A percentile compares a stretch with the other conserved stretches of the same genome.
These are phyloP conservation scores for Neoboletus brunneissimus DNA, from an alignment of 768 basidiomycete species.

Conservation along the genomic window DNA sequence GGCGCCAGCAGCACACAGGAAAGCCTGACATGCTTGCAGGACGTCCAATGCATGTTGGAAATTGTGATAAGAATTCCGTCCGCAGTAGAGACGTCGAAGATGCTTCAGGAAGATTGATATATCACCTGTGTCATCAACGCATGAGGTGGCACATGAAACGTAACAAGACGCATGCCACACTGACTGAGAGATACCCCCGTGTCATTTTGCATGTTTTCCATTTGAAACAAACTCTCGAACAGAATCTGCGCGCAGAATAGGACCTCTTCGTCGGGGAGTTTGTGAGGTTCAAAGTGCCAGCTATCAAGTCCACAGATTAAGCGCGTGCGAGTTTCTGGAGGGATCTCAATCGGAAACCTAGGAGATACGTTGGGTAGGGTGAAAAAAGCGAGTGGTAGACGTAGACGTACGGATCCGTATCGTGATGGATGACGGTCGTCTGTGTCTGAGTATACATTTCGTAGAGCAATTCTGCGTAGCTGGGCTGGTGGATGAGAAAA, in stretches of 20 bases:
- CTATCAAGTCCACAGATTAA: slow-evolving; percentile 67
- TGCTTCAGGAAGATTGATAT: slow-evolving; percentile 79
- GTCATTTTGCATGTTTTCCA: slow-evolving; percentile 66
- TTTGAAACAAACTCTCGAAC: slow-evolving; percentile 81
- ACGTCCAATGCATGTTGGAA: slow-evolving; percentile 97
- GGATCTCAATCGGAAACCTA: slow-evolving; percentile 48
- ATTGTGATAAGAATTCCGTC: slow-evolving; percentile 94
- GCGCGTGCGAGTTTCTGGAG: slow-evolving; percentile 49
- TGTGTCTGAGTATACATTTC: slow-evolving; percentile 84
- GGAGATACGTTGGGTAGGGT: slow-evolving; percentile 15
- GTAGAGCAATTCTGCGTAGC: slow-evolving; percentile 78
- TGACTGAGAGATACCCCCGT: slow-evolving; percentile 57
- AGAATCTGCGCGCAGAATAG: slow-evolving; percentile 78
- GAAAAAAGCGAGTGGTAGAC: background rate
- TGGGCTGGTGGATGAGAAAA: slow-evolving; percentile 28
- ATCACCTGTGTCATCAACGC: slow-evolving; percentile 48
- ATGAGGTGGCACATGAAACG: slow-evolving; percentile 19
- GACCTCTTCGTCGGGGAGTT: slow-evolving; percentile 77
- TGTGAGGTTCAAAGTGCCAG: slow-evolving; percentile 92
- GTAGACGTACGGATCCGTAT: slow-evolving; percentile 25
- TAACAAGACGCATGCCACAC: slow-evolving; percentile 32
- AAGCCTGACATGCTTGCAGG: slow-evolving; percentile 87
- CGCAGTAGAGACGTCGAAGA: slow-evolving; percentile 87
- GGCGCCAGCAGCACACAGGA: slow-evolving; percentile 73
- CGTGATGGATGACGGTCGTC: slow-evolving; percentile 60